These are phyloP conservation scores for Beauveria sp. DNA, from an alignment of 2,329 filamentous ascomycete genomes.

Conservation along the genomic window DNA sequence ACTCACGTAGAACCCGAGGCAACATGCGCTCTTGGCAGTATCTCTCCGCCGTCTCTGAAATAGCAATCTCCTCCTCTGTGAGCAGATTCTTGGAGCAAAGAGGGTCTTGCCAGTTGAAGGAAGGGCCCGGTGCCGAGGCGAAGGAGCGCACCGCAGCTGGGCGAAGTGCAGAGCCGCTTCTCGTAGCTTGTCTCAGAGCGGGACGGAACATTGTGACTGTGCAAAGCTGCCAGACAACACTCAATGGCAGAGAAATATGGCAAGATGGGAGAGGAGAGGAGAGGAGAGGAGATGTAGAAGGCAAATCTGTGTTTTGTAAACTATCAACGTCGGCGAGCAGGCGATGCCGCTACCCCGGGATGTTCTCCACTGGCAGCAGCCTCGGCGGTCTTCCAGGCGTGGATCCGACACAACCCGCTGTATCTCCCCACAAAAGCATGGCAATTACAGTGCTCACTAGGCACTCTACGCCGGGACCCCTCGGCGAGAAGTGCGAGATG, in stretches of 20 bases:
- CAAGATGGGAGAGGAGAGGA: background rate
- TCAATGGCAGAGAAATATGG: background rate
- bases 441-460: background rate
- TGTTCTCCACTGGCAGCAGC: background rate
- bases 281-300: background rate
- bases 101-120: slow-evolving; percentile 90
- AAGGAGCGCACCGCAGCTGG: slow-evolving; percentile 22
- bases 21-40: slow-evolving; percentile 89
- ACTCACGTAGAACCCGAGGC: slow-evolving; percentile 75
- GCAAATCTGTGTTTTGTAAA: slow-evolving; percentile 5
- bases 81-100: slow-evolving; percentile 65
- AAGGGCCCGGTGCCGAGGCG: slow-evolving; percentile 26
- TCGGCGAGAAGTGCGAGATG: slow-evolving; percentile 9
- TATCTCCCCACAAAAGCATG: background rate
- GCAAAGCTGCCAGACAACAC: background rate
- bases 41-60: slow-evolving; percentile 81
- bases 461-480: background rate
- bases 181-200: slow-evolving; percentile 13
- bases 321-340: background rate
- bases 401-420: slow-evolving; percentile 7
- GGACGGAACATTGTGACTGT: slow-evolving; percentile 15
- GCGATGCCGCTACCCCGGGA: background rate
- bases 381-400: background rate
- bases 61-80: slow-evolving; percentile 85
- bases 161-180: slow-evolving; percentile 10